Evolutionary conservation across 257 asterid species (phyloP), one percentile per base, ranked within the genome.

Genomic region (Lithospermum erythrorhizon): DNA sequence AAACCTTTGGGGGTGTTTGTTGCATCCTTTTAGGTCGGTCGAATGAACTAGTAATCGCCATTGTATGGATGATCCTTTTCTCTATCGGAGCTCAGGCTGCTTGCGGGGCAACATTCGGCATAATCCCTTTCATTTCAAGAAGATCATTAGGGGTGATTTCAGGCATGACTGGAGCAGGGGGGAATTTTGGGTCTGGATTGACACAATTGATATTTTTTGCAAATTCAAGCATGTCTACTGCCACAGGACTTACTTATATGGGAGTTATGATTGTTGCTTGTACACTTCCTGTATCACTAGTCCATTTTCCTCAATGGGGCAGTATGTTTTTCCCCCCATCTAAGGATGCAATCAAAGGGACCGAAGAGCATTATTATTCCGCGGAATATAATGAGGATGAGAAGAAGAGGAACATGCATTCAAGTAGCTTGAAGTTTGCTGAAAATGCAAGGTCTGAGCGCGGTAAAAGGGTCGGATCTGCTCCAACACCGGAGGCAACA

Each of bases 221-320:
- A 0, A 76, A 47, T 53, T 53, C 85, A 0, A 61, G 30, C 0
- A 70, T 55, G 17, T 72, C 83, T 0, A 78, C 87, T 0, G 67
- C 66, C 6, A 18, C 53, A 0, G 91, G 91, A 2, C 51, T 78
- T 1, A 55, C 69, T 2, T 74, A 61, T 19, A 80, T 80, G 90
- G 90, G 90, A 9, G 60, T 77, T 9, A 83, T 80, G 93, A 73
- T 69, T 1, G 68, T 78, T 32, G 82, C 72, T 0, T 77, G 86
- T 35, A 79, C 93, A 0, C 51, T 84, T 9, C 89, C 89, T 0
- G 77, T 75, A 62, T 23, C 77, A 0, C n/a, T 77, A 7, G 65
- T 84, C 5, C 84, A 84, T 55, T 84, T 84, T 53, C 93, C 87
- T 2, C 91, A 83, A 59, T 83, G 91, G 91, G 91, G 87, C 5